Evolutionary conservation across 2,329 filamentous ascomycete genomes (phyloP).

Genomic region (Colletotrichum australisinense): DNA sequence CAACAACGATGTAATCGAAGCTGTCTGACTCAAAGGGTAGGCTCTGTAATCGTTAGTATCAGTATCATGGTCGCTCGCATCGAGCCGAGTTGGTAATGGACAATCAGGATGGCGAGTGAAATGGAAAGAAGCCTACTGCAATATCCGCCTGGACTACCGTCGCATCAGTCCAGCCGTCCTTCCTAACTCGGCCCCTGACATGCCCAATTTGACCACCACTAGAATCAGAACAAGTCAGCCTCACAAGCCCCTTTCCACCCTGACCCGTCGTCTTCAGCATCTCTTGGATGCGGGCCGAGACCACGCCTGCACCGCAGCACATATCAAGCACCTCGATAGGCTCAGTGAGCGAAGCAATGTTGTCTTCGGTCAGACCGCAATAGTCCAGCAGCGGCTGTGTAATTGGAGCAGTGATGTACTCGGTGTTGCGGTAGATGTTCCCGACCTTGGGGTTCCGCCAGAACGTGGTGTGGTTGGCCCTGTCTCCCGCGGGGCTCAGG

Average conservation of each 20-base stretch:
- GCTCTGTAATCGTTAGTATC: neutral
- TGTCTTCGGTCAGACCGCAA: neutral
- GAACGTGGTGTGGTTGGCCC: slow-evolving; percentile 7
- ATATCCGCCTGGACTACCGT: slow-evolving; percentile 4
- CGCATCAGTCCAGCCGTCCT: slow-evolving; percentile 1
- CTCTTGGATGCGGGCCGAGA: neutral
- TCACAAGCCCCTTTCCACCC: neutral
- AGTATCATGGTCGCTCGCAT: no score
- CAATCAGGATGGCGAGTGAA: no score
- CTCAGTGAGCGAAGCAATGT: neutral
- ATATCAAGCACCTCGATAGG: slow-evolving; percentile 16
- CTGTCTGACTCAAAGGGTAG: slow-evolving; percentile 8
- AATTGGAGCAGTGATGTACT: neutral
- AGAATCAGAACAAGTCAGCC: slow-evolving; percentile 4
- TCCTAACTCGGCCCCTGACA: neutral
- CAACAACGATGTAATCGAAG: slow-evolving; percentile 10
- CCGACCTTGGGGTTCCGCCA: slow-evolving; percentile 5
- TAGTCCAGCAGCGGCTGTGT: slow-evolving; percentile 5
- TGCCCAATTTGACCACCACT: slow-evolving; percentile 4
- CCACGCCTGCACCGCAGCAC: slow-evolving; percentile 21
- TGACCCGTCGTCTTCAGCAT: neutral
- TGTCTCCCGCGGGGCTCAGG: neutral
- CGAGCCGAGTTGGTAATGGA: no score
- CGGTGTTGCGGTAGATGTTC: slow-evolving; percentile 12
- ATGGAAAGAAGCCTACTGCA: no score